Evolutionary conservation across 441 rosid genomes (phyloP).

Genomic region (Brassica balearica): DNA sequence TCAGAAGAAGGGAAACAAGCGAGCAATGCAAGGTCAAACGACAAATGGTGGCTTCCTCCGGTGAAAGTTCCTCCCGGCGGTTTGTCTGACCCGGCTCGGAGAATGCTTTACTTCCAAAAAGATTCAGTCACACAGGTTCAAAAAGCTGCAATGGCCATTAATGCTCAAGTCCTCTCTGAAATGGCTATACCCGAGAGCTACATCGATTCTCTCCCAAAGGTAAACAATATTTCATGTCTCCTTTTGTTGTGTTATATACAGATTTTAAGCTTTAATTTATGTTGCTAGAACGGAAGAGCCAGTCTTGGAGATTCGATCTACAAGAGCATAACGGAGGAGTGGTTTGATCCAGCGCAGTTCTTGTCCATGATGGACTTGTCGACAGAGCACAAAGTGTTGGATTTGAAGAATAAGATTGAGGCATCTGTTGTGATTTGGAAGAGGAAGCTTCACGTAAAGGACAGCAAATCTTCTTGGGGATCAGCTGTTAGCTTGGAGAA

Average conservation of each 20-base stretch:
- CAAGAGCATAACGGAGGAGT: constrained; percentile 57
- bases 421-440: constrained; percentile 63
- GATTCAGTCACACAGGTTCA: constrained; percentile 85
- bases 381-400: constrained; percentile 58
- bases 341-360: constrained; percentile 57
- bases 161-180: constrained; percentile 82
- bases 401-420: constrained; percentile 62
- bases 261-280: background rate
- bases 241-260: background rate
- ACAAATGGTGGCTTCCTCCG: constrained; percentile 93
- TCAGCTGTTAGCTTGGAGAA: constrained; percentile 55
- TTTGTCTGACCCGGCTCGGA: constrained; percentile 62
- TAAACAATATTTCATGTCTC: background rate
- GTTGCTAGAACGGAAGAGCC: constrained; percentile 56
- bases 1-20: constrained; percentile 68
- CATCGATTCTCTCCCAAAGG: constrained; percentile 86
- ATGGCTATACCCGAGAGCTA: constrained; percentile 89
- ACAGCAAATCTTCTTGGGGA: constrained; percentile 61
- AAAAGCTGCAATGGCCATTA: constrained; percentile 92
- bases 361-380: constrained; percentile 54
- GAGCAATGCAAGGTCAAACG: constrained; percentile 57
- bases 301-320: constrained; percentile 59
- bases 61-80: constrained; percentile 75
- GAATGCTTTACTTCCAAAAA: constrained; percentile 68
- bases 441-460: constrained; percentile 50